Evolutionary conservation across 441 rosid species (phyloP).

Genomic region (Erodium moschatum): DNA sequence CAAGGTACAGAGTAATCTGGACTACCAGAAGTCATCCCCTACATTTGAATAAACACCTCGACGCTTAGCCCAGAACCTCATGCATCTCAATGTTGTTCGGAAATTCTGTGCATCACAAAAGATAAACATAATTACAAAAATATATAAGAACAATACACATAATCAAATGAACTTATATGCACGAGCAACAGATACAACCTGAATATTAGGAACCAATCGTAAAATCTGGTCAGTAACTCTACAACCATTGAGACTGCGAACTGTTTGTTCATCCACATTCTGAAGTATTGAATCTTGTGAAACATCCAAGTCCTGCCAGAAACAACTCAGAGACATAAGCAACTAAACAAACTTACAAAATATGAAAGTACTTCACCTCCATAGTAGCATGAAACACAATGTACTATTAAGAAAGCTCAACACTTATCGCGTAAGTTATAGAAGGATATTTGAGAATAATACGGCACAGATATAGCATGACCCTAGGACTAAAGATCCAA

Average conservation of each 20-base stretch:
- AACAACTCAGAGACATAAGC: not conserved
- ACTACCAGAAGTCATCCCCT: conserved; percentile 22
- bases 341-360: not conserved
- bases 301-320: conserved; percentile 75
- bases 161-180: conserved; percentile 5
- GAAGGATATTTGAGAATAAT: not conserved
- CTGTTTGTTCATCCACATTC: conserved; percentile 90
- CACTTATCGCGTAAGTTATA: not conserved
- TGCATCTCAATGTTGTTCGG: conserved; percentile 81
- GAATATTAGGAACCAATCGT: conserved; percentile 91
- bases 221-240: conserved; percentile 97
- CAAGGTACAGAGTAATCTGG: conserved; percentile 1
- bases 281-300: conserved; percentile 87
- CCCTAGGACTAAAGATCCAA: not conserved
- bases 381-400: not conserved
- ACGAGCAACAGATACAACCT: conserved; percentile 38
- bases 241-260: conserved; percentile 96
- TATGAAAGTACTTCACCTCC: not conserved
- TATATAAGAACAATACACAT: conserved; percentile 1
- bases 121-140: conserved; percentile 21
- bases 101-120: conserved; percentile 47
- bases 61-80: conserved; percentile 92
- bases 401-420: not conserved
- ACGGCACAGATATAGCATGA: not conserved
- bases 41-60: conserved; percentile 98